Base-by-base conservation (phyloP, 371 early-diverging fungal species). In the Thermomucor indicae-seudaticae region DNA sequence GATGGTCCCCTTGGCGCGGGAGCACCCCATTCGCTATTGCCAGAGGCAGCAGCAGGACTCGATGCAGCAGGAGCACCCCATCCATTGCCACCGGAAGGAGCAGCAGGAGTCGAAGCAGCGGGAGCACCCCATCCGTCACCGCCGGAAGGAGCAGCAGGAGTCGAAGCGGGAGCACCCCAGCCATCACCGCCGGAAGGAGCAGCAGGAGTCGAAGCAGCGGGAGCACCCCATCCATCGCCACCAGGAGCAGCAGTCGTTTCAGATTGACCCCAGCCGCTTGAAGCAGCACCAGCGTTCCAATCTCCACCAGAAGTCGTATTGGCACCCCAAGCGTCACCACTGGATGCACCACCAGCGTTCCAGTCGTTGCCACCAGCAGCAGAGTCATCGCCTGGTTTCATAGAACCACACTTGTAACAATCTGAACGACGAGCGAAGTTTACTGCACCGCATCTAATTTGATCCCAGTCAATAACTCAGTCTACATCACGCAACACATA, bases 341-440 rank as follows among this genome's bases (percentile, higher is more conserved):
- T 46, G 49, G 54, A 20, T 43, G 55, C 51, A 49, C 47, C 48
- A 19, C 22, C 25, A 49, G 55, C 37, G 27, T 55, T 46, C 38
- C 41, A 48, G 47, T 57, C 62, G 45, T 66, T 44, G 34, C 64
- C 62, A 40, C 55, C 53, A 29, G 62, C 57, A 43, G 19, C 61
- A 40, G 73, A 76, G 28, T 80, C 81, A 38, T 67, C 70, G 47
- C 70, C 65, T 25, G 81, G 78, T 57, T 78, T 78, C 12, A 80
- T 70, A 29, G 72, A 62, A 32, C 64, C 62, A 51, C 88, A 88
- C 58, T 79, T 80, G 71, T 77, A 83, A 60, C 88, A 88, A 43
- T 76, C 80, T 23, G 74, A 67, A 51, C 85, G 67, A 45, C 79
- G 72, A 37, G 80, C 76, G 54, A 80, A 84, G 46, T 81, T 81